Percentiles rank a stretch among this genome's conserved stretches.
phyloP scores from a whole-genome alignment of 1,284 basidiomycete genomes.

The Cutaneotrichosporon cutaneum region DNA sequence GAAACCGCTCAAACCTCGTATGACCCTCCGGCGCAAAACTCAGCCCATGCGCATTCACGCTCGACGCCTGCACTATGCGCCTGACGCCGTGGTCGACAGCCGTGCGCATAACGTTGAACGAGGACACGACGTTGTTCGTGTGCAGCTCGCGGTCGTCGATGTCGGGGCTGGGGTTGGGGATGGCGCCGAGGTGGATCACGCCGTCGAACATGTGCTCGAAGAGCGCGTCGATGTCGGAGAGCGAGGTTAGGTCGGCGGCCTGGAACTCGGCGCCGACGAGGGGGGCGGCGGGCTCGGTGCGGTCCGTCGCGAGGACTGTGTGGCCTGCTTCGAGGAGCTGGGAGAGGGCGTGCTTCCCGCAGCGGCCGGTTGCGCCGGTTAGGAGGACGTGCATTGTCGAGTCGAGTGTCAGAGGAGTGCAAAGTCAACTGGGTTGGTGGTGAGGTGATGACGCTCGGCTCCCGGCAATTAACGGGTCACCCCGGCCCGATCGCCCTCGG shows the following conservation, averaged over 20 bases:
- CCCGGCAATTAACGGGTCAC: background rate
- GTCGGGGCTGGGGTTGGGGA: conserved; percentile 37
- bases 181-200: conserved; percentile 51
- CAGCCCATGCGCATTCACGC: conserved; percentile 44
- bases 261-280: conserved; percentile 18
- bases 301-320: conserved; percentile 41
- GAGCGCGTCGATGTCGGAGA: conserved; percentile 31
- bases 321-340: conserved; percentile 38
- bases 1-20: conserved; percentile 35
- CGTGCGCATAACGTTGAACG: conserved; percentile 49
- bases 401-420: background rate
- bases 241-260: conserved; percentile 35
- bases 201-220: conserved; percentile 36
- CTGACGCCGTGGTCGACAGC: conserved; percentile 41
- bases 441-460: background rate
- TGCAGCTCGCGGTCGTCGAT: conserved; percentile 42
- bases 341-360: conserved; percentile 32
- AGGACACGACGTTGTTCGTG: conserved; percentile 44
- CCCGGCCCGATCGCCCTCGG: background rate
- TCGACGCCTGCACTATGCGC: conserved; percentile 49
- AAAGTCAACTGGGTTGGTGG: background rate
- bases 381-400: conserved; percentile 46
- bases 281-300: conserved; percentile 27
- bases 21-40: conserved; percentile 33
- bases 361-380: conserved; percentile 45